A percentile compares a stretch with the other conserved stretches of the same genome.
phyloP scores from a whole-genome alignment of 805 yeast genomes.

The Pichia ethanolica region DNA sequence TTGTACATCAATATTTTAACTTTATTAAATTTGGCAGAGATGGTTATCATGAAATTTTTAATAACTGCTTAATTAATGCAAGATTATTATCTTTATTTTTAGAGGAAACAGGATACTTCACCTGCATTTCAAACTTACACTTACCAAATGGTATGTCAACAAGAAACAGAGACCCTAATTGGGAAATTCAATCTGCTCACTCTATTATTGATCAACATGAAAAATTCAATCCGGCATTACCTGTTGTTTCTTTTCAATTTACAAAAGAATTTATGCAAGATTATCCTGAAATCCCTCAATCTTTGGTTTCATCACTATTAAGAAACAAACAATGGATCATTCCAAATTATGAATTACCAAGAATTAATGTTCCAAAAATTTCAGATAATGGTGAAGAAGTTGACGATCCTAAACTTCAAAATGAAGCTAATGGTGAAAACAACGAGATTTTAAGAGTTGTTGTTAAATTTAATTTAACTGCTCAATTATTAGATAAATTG shows the following conservation, averaged over 20 bases:
- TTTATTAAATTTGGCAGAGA: conserved; percentile 60
- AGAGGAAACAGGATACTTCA: conserved; percentile 60
- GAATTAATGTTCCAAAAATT: conserved; percentile 13
- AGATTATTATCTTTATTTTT: conserved; percentile 55
- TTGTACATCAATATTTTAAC: conserved; percentile 80
- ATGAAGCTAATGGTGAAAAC: conserved; percentile 25
- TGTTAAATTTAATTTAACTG: conserved; percentile 61
- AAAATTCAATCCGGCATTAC: conserved; percentile 66
- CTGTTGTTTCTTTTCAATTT: conserved; percentile 82
- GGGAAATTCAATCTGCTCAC: conserved; percentile 6
- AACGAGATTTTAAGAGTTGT: conserved; percentile 80
- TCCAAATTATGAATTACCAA: conserved; percentile 82
- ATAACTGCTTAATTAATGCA: conserved; percentile 61
- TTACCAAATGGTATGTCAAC: conserved; percentile 38
- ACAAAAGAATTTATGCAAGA: conserved; percentile 45
- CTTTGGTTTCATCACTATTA: conserved; percentile 60
- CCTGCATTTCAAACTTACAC: conserved; percentile 73
- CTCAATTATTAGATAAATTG: conserved; percentile 53
- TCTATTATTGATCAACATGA: conserved; percentile 28
- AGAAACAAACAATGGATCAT: conserved; percentile 81
- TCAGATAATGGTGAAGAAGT: conserved; percentile 8
- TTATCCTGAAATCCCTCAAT: conserved; percentile 80
- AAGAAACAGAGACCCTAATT: conserved; percentile 19
- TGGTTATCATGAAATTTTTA: conserved; percentile 64
- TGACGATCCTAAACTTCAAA: conserved; percentile 31